Evolutionary conservation across 129 eudicot genomes (phyloP), one percentile per base, ranked within the genome.

Genomic region (Heracleum sosnowskyi): DNA sequence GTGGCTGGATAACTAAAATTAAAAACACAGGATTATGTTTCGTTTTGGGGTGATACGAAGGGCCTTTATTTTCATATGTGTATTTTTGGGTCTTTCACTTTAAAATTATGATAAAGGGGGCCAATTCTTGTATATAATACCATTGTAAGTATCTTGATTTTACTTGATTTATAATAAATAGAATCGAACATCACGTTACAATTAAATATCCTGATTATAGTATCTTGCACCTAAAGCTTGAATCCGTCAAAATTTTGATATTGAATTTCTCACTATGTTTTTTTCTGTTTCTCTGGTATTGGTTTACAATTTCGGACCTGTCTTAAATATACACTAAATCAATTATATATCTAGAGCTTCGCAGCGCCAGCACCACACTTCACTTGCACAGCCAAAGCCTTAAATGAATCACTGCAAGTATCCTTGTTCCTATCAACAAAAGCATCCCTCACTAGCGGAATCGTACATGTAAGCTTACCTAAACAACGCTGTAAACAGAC

Each of bases 381-480:
- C 33, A 75, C 79, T 81, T 85, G 91, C 24, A 83, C 76, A 16
- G 87, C 85, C 76, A 88, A 72, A 7, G 78, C 57, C 74, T 82
- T 87, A 4, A 76, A 49, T 33, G 74, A 31, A 2, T 77, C 80
- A 64, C 82, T 80, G 78, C 90, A 87, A 22, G 39, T 0, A 78
- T 83, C 82, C 11, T 73, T 35, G 39, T 44, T 42, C 16, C 55
- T 77, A 12, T 68, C 84, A 22, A 22, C 57, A 9, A 81, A 71
- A 12, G 41, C 10, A 11, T 68, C 81, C 39, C 76, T 84, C 20
- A 79, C 83, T 15, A 87, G 64, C 17, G 86, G 88, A 34, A 88
- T 76, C 5, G 63, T 2, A 51, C 91, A 88, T 2, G 45, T 7
- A 0, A 18, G 77, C 82, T 83, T 88, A 9, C 84, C 84, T 81